Percentiles rank a stretch among this genome's conserved stretches.
Evolutionary conservation across 768 basidiomycete species (phyloP).

Genomic region (Coprinopsis marcescibilis): DNA sequence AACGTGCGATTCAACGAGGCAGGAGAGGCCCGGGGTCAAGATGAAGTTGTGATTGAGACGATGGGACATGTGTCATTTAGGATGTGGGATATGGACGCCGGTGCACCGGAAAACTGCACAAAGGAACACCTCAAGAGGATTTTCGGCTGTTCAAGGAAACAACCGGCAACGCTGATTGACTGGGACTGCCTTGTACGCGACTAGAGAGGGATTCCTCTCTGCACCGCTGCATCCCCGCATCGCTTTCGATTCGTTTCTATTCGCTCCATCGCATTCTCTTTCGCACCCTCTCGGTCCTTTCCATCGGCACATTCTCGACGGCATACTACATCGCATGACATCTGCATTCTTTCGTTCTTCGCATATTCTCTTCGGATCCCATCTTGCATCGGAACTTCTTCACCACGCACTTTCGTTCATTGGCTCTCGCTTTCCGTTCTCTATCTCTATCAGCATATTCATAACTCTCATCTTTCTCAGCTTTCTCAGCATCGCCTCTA

Average conservation of each 20-base stretch:
- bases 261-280: neutral
- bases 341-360: too few relatives aligned
- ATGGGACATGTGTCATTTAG: slow-evolving; percentile 57
- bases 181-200: slow-evolving; percentile 81
- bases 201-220: slow-evolving; percentile 28
- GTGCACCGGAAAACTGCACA: slow-evolving; percentile 54
- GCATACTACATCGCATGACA: too few relatives aligned
- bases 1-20: slow-evolving; percentile 46
- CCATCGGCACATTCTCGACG: too few relatives aligned
- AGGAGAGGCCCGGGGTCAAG: slow-evolving; percentile 35
- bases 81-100: slow-evolving; percentile 74
- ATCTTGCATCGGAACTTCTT: too few relatives aligned
- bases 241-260: slow-evolving; percentile 10
- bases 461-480: slow-evolving; percentile 8
- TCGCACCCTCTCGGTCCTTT: slow-evolving; percentile 4
- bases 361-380: too few relatives aligned
- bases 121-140: slow-evolving; percentile 62
- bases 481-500: slow-evolving; percentile 5
- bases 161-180: slow-evolving; percentile 53
- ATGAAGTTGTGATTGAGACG: slow-evolving; percentile 62
- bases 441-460: slow-evolving; percentile 9
- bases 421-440: too few relatives aligned
- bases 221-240: slow-evolving; percentile 4
- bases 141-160: slow-evolving; percentile 52
- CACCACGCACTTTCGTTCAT: too few relatives aligned